A percentile compares a stretch with the other conserved stretches of the same genome.
phyloP scores from a whole-genome alignment of 805 yeast species.

The Clavispora santaluciae region DNA sequence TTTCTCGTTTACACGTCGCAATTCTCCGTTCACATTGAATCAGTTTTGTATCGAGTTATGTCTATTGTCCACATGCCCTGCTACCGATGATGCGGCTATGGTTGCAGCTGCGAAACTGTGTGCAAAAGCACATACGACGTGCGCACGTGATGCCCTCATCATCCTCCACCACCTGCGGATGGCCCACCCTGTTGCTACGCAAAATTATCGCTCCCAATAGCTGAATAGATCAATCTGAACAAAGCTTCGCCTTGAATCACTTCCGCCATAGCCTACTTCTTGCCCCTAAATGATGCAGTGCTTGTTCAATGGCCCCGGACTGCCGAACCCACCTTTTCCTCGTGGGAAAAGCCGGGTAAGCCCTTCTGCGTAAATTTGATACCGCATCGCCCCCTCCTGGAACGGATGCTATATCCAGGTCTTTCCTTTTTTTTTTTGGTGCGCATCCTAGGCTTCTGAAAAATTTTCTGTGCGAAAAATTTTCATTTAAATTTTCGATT shows the following conservation, averaged over 20 bases:
- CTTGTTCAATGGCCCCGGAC: not conserved
- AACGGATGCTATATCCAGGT: conserved; percentile 2
- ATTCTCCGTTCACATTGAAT: too few species aligned
- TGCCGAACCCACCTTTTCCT: not conserved
- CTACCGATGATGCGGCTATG: too few species aligned
- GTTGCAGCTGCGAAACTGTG: not conserved
- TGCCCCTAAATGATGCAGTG: not conserved
- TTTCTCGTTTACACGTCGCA: too few species aligned
- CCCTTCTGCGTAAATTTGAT: conserved; percentile 7
- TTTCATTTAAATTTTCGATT: conserved; percentile 14
- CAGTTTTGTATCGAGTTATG: too few species aligned
- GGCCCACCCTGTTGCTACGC: too few species aligned
- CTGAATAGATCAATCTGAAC: too few species aligned
- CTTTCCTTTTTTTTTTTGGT: not conserved
- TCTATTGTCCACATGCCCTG: too few species aligned
- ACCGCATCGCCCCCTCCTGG: conserved; percentile 1
- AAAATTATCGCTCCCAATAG: too few species aligned
- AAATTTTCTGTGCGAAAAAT: conserved; percentile 14
- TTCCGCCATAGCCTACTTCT: too few species aligned
- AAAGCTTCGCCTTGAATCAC: too few species aligned
- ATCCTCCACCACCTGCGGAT: too few species aligned
- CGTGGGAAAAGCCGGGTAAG: not conserved
- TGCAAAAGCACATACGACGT: not conserved
- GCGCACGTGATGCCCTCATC: too few species aligned
- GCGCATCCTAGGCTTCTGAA: conserved; percentile 4